These are phyloP conservation scores for Ophiosphaerella narmari DNA, from an alignment of 2,329 filamentous ascomycete species.

Conservation along the genomic window DNA sequence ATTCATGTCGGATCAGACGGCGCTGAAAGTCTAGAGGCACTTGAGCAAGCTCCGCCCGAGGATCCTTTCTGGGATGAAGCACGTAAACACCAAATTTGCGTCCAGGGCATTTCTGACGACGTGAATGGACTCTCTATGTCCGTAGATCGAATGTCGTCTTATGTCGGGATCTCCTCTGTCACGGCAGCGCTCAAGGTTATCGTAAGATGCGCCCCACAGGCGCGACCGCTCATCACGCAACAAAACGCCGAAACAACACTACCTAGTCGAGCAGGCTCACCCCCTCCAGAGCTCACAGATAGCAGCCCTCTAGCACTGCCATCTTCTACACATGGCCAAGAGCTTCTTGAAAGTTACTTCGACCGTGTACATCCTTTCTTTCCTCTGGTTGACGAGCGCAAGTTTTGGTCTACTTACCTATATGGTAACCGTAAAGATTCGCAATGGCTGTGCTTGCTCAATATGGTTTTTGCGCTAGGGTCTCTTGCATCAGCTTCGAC, in stretches of 20 bases:
- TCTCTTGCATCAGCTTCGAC: conserved; percentile 69
- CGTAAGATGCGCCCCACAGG: conserved; percentile 58
- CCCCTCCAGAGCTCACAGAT: conserved; percentile 41
- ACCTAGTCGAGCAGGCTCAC: conserved; percentile 43
- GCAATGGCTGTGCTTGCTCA: conserved; percentile 73
- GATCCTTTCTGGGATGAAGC: conserved; percentile 71
- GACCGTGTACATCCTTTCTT: conserved; percentile 73
- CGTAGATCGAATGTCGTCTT: conserved; percentile 66
- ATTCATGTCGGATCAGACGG: conserved; percentile 52
- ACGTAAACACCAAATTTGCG: conserved; percentile 47
- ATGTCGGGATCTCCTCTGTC: conserved; percentile 75
- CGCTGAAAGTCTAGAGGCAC: conserved; percentile 58
- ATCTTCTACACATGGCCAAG: conserved; percentile 67
- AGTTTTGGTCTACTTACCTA: conserved; percentile 69
- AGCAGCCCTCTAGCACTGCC: conserved; percentile 54
- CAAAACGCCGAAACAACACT: conserved; percentile 46
- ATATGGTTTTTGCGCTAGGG: conserved; percentile 77
- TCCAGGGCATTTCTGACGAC: conserved; percentile 66
- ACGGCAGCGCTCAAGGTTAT: conserved; percentile 76
- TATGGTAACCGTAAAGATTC: conserved; percentile 67
- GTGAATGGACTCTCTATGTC: conserved; percentile 69
- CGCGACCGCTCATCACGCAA: conserved; percentile 53
- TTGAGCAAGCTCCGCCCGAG: conserved; percentile 72
- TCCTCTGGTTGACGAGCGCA: conserved; percentile 73
- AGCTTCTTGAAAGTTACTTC: conserved; percentile 76